phyloP scores from a whole-genome alignment of 441 rosid species.

The Adansonia grandidieri region DNA sequence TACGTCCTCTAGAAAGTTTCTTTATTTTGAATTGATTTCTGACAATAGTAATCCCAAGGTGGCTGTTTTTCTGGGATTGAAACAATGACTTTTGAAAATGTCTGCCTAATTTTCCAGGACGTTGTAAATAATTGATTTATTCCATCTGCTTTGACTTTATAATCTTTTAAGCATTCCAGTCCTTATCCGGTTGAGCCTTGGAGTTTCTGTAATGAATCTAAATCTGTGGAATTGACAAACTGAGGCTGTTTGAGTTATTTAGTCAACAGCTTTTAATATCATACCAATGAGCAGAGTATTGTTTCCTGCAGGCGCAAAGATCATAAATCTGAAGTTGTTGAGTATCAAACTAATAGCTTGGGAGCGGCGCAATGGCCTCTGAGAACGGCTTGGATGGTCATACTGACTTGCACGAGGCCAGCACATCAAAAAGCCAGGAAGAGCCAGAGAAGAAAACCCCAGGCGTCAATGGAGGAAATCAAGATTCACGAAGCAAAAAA shows the following conservation, averaged over 20 bases:
- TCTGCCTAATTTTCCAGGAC: conserved; percentile 12
- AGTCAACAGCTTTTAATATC: background rate
- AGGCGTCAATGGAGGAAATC: conserved; percentile 27
- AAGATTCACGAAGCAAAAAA: conserved; percentile 31
- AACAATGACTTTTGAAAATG: background rate
- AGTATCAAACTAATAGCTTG: background rate
- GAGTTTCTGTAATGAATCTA: background rate
- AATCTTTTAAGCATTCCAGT: background rate
- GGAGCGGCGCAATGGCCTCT: conserved; percentile 31
- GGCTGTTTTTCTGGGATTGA: background rate
- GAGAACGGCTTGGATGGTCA: conserved; percentile 35
- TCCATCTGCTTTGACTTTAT: conserved; percentile 1
- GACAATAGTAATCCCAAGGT: background rate
- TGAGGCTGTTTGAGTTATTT: background rate
- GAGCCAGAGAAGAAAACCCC: conserved; percentile 29
- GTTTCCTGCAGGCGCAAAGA: background rate
- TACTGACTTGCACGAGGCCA: conserved; percentile 34
- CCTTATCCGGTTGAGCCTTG: background rate
- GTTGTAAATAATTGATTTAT: background rate
- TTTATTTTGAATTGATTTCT: background rate
- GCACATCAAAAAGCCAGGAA: conserved; percentile 41
- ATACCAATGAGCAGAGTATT: background rate
- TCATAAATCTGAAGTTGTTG: background rate
- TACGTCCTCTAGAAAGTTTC: background rate
- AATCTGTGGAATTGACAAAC: background rate